Percentiles rank a stretch among this genome's conserved stretches.
Evolutionary conservation across 1,284 basidiomycete species (phyloP).

Genomic region (Sanghuangporus weigelae): DNA sequence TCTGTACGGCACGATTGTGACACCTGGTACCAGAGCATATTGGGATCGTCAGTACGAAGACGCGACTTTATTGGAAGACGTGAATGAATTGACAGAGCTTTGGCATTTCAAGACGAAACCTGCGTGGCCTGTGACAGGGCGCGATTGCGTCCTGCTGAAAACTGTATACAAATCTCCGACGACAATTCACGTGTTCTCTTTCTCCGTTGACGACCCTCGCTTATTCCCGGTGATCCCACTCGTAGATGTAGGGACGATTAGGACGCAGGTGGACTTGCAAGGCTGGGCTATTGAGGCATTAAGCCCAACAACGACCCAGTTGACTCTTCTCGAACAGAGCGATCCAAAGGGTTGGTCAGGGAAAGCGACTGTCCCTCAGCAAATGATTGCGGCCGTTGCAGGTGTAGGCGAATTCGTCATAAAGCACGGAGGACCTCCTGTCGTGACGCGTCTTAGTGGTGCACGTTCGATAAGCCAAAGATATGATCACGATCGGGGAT

Average conservation of each 20-base stretch:
- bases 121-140: slow-evolving; percentile 86
- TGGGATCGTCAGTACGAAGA: slow-evolving; percentile 95
- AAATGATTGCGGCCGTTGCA: slow-evolving; percentile 84
- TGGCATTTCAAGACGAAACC: slow-evolving; percentile 90
- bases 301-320: slow-evolving; percentile 91
- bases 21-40: slow-evolving; percentile 73
- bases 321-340: slow-evolving; percentile 94
- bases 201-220: slow-evolving; percentile 86
- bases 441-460: slow-evolving; percentile 79
- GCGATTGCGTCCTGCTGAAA: slow-evolving; percentile 87
- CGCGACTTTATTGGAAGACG: slow-evolving; percentile 79
- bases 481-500: slow-evolving; percentile 86
- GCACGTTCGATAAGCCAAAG: slow-evolving; percentile 69
- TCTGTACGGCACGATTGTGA: slow-evolving; percentile 83
- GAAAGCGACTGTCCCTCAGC: slow-evolving; percentile 88
- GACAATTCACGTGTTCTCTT: slow-evolving; percentile 93
- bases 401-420: slow-evolving; percentile 94
- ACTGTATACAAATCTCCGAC: slow-evolving; percentile 97
- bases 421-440: slow-evolving; percentile 90
- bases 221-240: slow-evolving; percentile 81
- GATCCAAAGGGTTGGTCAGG: slow-evolving; percentile 98
- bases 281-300: slow-evolving; percentile 97
- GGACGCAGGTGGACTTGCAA: slow-evolving; percentile 92
- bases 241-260: slow-evolving; percentile 72
- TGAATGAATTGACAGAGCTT: slow-evolving; percentile 87